Evolutionary conservation across 352 stramenopile species (phyloP).

Genomic region (Globisporangium cystogenes): DNA sequence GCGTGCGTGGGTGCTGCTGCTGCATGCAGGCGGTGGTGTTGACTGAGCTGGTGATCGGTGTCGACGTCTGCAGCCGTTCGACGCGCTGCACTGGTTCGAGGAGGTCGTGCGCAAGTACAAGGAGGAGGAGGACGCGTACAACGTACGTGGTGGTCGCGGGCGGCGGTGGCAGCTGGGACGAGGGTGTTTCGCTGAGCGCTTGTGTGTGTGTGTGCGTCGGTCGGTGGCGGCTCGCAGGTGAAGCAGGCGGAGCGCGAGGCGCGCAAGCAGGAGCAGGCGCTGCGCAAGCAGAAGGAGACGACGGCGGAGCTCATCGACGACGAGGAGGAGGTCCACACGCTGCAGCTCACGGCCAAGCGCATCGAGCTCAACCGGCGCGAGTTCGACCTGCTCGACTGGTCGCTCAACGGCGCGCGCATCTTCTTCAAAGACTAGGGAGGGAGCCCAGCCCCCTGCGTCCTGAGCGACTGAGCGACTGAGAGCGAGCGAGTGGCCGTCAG

Average conservation of each 20-base stretch:
- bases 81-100: constrained; percentile 90
- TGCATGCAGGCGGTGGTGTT: neutral
- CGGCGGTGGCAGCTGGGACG: too few relatives aligned
- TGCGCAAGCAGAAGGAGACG: constrained; percentile 79
- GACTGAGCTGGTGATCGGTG: neutral
- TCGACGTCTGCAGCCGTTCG: constrained; percentile 50
- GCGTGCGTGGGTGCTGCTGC: constrained; percentile 1
- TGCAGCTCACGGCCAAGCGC: constrained; percentile 85
- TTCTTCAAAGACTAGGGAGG: constrained; percentile 90
- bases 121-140: constrained; percentile 75
- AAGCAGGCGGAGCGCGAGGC: constrained; percentile 80
- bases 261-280: constrained; percentile 70
- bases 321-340: constrained; percentile 80
- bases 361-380: constrained; percentile 86
- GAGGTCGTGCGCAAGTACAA: constrained; percentile 85
- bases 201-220: too few relatives aligned
- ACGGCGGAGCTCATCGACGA: constrained; percentile 82
- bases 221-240: constrained; percentile 26
- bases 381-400: constrained; percentile 89
- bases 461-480: too few relatives aligned
- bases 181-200: too few relatives aligned
- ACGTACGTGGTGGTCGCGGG: constrained; percentile 17
- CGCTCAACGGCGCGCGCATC: constrained; percentile 86
- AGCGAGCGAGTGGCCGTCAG: neutral
- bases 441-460: too few relatives aligned